These are phyloP conservation scores for Xylogone sp. DNA, from an alignment of 2,329 filamentous ascomycete species.

Conservation along the genomic window DNA sequence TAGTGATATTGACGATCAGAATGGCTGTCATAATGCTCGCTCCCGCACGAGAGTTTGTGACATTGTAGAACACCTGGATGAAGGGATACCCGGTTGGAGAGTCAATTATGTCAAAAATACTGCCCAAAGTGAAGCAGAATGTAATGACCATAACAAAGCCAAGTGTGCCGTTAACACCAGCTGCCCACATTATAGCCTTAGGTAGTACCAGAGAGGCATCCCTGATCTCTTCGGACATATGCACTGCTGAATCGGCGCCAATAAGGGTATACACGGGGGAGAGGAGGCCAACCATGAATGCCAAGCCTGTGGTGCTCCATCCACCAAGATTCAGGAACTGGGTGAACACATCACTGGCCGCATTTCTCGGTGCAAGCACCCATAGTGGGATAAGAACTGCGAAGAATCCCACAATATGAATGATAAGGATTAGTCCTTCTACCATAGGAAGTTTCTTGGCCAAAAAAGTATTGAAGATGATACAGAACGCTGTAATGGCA, in stretches of 20 bases:
- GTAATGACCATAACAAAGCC: constrained; percentile 34
- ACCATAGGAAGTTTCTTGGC: constrained; percentile 34
- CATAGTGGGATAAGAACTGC: constrained; percentile 36
- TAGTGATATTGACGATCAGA: constrained; percentile 33
- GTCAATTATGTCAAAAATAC: constrained; percentile 30
- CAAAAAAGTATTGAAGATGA: constrained; percentile 39
- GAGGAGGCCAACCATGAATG: constrained; percentile 32
- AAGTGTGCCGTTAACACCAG: constrained; percentile 41
- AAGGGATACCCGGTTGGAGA: constrained; percentile 41
- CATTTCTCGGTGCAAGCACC: constrained; percentile 14
- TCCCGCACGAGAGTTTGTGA: constrained; percentile 36
- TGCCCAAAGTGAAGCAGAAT: constrained; percentile 28
- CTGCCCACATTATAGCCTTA: constrained; percentile 40
- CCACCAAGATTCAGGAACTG: constrained; percentile 26
- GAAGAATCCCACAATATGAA: constrained; percentile 42
- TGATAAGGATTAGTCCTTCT: constrained; percentile 37
- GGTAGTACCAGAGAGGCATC: constrained; percentile 42
- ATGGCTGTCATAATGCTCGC: constrained; percentile 44
- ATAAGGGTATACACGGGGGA: constrained; percentile 20
- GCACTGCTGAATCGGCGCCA: constrained; percentile 18
- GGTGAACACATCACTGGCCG: constrained; percentile 21
- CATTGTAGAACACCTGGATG: constrained; percentile 44
- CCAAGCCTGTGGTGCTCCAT: constrained; percentile 26
- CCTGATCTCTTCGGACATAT: constrained; percentile 45
- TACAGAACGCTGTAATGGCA: constrained; percentile 33